Percentiles rank a stretch among this genome's conserved stretches.
These are phyloP conservation scores for Botrytis deweyae DNA, from an alignment of 2,329 filamentous ascomycete species.

Conservation along the genomic window DNA sequence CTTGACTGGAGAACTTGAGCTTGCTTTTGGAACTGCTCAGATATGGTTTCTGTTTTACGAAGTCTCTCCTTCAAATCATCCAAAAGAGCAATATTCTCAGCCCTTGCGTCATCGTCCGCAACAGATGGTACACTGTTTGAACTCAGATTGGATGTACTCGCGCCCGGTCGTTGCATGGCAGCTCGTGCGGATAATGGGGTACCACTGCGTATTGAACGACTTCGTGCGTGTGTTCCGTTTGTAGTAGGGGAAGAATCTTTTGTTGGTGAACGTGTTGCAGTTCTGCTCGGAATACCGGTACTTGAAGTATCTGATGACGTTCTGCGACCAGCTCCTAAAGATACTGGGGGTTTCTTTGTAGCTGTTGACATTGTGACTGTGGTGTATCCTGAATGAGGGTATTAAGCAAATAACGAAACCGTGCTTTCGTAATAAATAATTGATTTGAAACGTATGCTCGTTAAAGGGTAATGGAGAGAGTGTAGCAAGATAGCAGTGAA, in stretches of 20 bases:
- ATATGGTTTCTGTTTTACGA: constrained; percentile 73
- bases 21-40: constrained; percentile 81
- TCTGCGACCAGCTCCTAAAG: constrained; percentile 30
- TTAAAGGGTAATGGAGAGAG: background rate
- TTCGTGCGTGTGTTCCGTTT: constrained; percentile 49
- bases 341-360: constrained; percentile 43
- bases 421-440: constrained; percentile 9
- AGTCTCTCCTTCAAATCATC: constrained; percentile 84
- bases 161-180: constrained; percentile 58
- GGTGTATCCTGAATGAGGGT: constrained; percentile 1
- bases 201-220: constrained; percentile 62
- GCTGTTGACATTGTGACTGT: constrained; percentile 43
- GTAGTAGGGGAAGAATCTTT: constrained; percentile 32
- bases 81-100: constrained; percentile 74
- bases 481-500: background rate
- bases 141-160: constrained; percentile 38
- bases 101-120: constrained; percentile 70
- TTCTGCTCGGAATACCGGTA: constrained; percentile 20
- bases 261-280: constrained; percentile 34
- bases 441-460: background rate
- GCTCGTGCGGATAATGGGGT: constrained; percentile 73
- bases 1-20: constrained; percentile 79
- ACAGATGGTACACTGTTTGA: constrained; percentile 43
- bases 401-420: background rate
- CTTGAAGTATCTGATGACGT: constrained; percentile 36